A percentile compares a stretch with the other conserved stretches of the same genome.
These are phyloP conservation scores for Globisporangium yorkense DNA, from an alignment of 352 stramenopile genomes.

Conservation along the genomic window DNA sequence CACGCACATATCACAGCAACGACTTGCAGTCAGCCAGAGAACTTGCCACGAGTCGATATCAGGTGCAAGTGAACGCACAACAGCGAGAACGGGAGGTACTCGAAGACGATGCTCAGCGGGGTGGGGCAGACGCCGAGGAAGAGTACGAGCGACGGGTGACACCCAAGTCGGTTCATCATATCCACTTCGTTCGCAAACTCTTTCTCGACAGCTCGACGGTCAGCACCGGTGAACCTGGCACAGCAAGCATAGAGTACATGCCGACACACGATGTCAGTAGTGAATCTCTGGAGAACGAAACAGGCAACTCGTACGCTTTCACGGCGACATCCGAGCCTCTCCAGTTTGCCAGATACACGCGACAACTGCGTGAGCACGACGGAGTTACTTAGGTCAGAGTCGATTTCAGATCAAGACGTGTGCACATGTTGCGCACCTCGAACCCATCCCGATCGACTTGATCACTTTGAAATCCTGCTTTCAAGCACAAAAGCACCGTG, in stretches of 20 bases:
- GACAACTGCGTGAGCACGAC: constrained; percentile 31
- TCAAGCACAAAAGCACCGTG: neutral
- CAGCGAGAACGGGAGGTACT: constrained; percentile 73
- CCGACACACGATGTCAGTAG: neutral
- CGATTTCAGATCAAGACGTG: neutral
- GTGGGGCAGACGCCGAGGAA: constrained; percentile 55
- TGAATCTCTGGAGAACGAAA: neutral
- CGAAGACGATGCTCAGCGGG: constrained; percentile 61
- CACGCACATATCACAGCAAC: neutral
- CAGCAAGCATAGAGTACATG: neutral
- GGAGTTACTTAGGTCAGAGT: neutral
- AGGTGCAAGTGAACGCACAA: constrained; percentile 34
- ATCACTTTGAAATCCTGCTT: constrained; percentile 29
- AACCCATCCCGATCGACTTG: constrained; percentile 61
- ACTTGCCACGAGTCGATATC: neutral
- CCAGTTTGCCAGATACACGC: constrained; percentile 75
- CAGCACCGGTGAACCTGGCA: constrained; percentile 44
- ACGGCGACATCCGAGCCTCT: constrained; percentile 64
- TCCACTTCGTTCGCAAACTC: constrained; percentile 76
- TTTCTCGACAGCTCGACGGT: constrained; percentile 42
- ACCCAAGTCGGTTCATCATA: constrained; percentile 58
- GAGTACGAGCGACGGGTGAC: constrained; percentile 65
- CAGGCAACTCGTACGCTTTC: constrained; percentile 49
- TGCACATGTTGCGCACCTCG: constrained; percentile 30
- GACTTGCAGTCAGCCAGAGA: neutral